phyloP scores from a whole-genome alignment of 305 asterid species.

The Fraxinus floribunda region DNA sequence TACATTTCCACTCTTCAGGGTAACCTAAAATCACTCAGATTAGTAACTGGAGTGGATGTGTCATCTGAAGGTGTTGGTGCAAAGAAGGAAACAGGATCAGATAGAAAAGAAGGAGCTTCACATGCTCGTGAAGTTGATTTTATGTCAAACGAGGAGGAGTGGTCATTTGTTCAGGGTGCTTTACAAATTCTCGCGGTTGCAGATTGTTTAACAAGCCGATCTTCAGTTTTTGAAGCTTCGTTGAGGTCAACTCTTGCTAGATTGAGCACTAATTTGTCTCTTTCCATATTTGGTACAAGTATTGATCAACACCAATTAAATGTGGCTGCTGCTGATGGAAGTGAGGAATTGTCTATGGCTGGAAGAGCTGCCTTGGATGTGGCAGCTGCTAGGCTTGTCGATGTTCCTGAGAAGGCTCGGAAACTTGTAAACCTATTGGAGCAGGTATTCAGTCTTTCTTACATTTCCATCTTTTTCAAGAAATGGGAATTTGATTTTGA shows the following conservation, averaged over 20 bases:
- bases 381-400: conserved; percentile 82
- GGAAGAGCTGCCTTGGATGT: conserved; percentile 89
- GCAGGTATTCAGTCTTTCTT: conserved; percentile 56
- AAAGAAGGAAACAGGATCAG: conserved; percentile 77
- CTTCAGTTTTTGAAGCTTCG: conserved; percentile 95
- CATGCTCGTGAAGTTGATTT: conserved; percentile 66
- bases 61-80: conserved; percentile 43
- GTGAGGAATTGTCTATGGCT: conserved; percentile 61
- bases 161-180: conserved; percentile 98
- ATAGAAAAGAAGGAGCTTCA: conserved; percentile 64
- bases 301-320: conserved; percentile 60
- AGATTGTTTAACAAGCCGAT: conserved; percentile 87
- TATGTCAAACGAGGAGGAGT: conserved; percentile 87
- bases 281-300: conserved; percentile 58
- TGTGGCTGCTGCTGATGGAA: conserved; percentile 54
- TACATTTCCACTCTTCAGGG: conserved; percentile 88
- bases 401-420: conserved; percentile 86
- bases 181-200: conserved; percentile 93
- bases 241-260: conserved; percentile 92
- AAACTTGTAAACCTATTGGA: conserved; percentile 82
- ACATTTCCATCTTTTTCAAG: conserved; percentile 6
- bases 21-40: conserved; percentile 76
- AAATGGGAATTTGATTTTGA: background rate
- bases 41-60: conserved; percentile 80
- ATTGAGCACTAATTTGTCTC: conserved; percentile 78